A percentile compares a stretch with the other conserved stretches of the same genome.
These are phyloP conservation scores for Apophysomyces sp. DNA, from an alignment of 371 early-diverging fungal species.

Conservation along the genomic window DNA sequence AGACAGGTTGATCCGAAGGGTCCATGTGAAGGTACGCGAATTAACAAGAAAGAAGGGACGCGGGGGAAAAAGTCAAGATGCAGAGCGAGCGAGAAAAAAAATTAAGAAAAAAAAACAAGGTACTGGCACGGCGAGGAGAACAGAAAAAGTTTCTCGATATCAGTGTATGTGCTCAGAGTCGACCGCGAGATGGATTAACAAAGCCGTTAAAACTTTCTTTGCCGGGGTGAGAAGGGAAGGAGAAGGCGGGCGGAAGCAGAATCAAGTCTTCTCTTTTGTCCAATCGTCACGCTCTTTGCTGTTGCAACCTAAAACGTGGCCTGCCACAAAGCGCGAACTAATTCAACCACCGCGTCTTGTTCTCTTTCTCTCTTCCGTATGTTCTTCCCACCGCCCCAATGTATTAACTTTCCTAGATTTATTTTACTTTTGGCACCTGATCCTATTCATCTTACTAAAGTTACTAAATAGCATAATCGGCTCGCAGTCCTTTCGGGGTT, in stretches of 20 bases:
- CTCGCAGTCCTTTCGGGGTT: too few species aligned
- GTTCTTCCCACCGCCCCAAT: too few species aligned
- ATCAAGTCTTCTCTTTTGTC: neutral
- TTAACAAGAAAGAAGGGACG: neutral
- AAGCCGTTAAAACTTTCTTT: neutral
- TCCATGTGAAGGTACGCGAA: slow-evolving; percentile 16
- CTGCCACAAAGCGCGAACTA: neutral
- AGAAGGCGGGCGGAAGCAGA: neutral
- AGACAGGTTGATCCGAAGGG: slow-evolving; percentile 22
- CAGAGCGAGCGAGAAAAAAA: neutral
- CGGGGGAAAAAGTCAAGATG: neutral
- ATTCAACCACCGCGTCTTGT: too few species aligned
- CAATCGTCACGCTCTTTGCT: neutral
- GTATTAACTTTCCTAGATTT: too few species aligned
- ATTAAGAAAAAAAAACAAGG: neutral
- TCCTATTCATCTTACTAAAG: too few species aligned
- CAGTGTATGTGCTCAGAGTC: neutral
- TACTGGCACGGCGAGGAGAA: neutral
- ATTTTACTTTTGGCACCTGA: too few species aligned
- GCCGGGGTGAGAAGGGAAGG: neutral
- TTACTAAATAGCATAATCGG: too few species aligned
- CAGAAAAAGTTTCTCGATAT: neutral
- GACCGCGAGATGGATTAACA: neutral
- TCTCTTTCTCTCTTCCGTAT: too few species aligned
- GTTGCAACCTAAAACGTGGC: neutral